Evolutionary conservation across 495 filamentous ascomycete species (phyloP).

Genomic region (Beverwykella pulmonaria): DNA sequence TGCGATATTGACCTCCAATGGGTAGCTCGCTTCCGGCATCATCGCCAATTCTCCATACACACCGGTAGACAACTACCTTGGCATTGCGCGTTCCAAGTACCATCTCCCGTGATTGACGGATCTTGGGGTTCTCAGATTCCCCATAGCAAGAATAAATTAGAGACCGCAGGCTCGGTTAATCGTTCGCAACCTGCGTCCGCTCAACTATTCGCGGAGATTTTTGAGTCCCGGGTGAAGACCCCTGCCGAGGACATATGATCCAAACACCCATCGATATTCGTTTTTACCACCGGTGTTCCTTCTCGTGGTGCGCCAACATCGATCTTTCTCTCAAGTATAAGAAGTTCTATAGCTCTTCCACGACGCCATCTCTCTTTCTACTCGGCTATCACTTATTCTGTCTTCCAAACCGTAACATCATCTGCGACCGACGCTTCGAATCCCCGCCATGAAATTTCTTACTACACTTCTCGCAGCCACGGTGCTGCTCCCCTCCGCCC

Average conservation of each 20-base stretch:
- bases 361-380: too few relatives aligned
- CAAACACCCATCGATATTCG: conserved; percentile 13
- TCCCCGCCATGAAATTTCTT: conserved; percentile 3
- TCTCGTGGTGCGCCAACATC: too few relatives aligned
- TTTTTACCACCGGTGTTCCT: neutral
- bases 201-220: conserved; percentile 7
- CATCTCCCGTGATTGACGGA: neutral
- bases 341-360: neutral
- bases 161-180: too few relatives aligned
- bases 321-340: neutral
- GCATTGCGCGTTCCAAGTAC: too few relatives aligned
- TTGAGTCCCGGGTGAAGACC: neutral
- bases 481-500: neutral
- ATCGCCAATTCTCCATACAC: too few relatives aligned
- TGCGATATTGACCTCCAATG: too few relatives aligned
- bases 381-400: neutral
- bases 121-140: neutral
- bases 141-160: neutral
- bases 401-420: neutral
- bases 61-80: too few relatives aligned
- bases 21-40: too few relatives aligned
- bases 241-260: neutral
- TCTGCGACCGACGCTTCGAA: neutral
- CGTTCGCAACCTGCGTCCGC: neutral
- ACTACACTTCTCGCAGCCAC: neutral